Percentiles rank a stretch among this genome's conserved stretches.
Evolutionary conservation across 805 yeast genomes (phyloP).

Genomic region (Ogataea pini): DNA sequence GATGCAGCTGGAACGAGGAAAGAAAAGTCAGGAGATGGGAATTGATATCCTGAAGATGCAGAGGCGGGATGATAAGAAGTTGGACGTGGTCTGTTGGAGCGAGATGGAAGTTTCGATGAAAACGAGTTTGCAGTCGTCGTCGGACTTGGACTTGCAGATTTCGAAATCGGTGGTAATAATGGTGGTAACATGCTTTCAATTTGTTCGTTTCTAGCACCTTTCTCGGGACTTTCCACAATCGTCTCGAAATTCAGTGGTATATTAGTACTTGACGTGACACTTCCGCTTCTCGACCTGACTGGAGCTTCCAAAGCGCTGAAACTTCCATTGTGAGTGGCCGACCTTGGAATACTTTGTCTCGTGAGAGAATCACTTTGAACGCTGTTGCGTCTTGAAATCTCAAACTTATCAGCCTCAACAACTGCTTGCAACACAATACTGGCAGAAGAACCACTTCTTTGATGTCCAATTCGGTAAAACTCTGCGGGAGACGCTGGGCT

Average conservation of each 20-base stretch:
- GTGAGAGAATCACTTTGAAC: constrained; percentile 22
- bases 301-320: constrained; percentile 10
- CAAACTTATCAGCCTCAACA: constrained; percentile 57
- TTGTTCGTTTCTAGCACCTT: constrained; percentile 9
- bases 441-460: constrained; percentile 49
- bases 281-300: constrained; percentile 19
- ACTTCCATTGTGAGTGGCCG: constrained; percentile 31
- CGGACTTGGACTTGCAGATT: constrained; percentile 29
- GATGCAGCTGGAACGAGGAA: constrained; percentile 30
- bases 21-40: constrained; percentile 32
- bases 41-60: constrained; percentile 29
- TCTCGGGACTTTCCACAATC: constrained; percentile 46
- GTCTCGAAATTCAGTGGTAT: constrained; percentile 39
- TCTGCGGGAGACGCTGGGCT: constrained; percentile 17
- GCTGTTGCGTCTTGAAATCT: constrained; percentile 36
- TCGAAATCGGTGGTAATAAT: constrained; percentile 29
- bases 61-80: constrained; percentile 80
- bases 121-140: constrained; percentile 38
- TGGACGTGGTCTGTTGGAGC: constrained; percentile 70
- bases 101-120: constrained; percentile 27
- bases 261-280: constrained; percentile 15
- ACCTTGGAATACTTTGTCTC: constrained; percentile 32
- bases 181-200: constrained; percentile 24
- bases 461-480: constrained; percentile 25
- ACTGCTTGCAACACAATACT: constrained; percentile 72